Evolutionary conservation across 164 flowering plant species (phyloP), one percentile per base, ranked within the genome.

Genomic region (Kalanchoe fedtschenkoi): DNA sequence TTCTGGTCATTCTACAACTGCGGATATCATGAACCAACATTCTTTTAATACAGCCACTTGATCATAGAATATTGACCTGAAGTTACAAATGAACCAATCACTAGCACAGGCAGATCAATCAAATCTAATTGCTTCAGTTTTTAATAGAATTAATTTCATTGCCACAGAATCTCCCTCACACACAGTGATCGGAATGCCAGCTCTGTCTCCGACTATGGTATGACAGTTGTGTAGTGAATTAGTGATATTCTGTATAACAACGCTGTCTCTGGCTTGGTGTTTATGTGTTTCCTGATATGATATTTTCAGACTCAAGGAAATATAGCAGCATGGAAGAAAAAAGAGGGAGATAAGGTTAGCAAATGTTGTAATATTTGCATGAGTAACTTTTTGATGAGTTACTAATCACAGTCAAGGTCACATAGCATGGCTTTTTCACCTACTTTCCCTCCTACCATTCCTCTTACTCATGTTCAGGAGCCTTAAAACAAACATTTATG

Each of bases 121-220:
- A 29, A 29, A 7, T 21, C 5, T 6, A 33, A 22, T 7, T 22
- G 21, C 24, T 26, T 29, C 39, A 47, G 28, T 22, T 11, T 51
- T 32, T 51, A 11, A 51, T 58, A 2, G 1, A 17, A n/a, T 58
- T 14, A 53, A 24, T 11, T 17, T 53, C 29, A 34, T 59, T 41
- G 73, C 26, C 68, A 61, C 83, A 87, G 96, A 81, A 51, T 46
- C 60, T 71, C 76, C 91, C 63, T 34, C 77, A 43, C 89, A 89
- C 68, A 51, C 61, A 6, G 75, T 78, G 33, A 60, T 83, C 26
- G 76, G 65, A 58, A 83, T 83, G 88, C 88, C 88, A 29, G 88
- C 88, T 56, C 65, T 83, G 63, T 83, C 88, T 14, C 88, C 86
- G 42, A 83, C 88, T 34, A 83, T 83, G 88, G 88, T 83, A 76